These are phyloP conservation scores for Telfairia occidentalis DNA, from an alignment of 331 rosid species.

Conservation along the genomic window DNA sequence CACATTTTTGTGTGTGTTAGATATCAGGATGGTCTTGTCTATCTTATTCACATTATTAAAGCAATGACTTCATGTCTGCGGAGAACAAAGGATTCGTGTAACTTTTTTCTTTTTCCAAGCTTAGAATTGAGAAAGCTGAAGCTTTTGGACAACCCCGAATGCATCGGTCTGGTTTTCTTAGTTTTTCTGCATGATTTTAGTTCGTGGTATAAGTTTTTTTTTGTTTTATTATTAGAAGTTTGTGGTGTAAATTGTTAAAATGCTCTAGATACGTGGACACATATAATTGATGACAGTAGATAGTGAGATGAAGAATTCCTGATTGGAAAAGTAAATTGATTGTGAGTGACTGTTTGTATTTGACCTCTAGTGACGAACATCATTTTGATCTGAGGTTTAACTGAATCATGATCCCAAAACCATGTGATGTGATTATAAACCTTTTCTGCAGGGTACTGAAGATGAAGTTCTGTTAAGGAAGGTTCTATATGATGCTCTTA, in stretches of 20 bases:
- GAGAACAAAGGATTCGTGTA: not conserved
- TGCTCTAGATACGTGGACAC: not conserved
- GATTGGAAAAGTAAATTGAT: not conserved
- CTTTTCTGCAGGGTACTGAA: conserved; percentile 48
- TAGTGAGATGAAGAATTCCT: not conserved
- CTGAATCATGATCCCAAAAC: not conserved
- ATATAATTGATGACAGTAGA: not conserved
- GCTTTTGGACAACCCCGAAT: not conserved
- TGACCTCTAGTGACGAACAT: too few relatives aligned
- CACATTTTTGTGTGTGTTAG: not conserved
- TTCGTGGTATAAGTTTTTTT: not conserved
- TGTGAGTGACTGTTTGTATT: too few relatives aligned
- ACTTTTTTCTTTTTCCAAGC: not conserved
- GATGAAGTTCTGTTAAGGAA: conserved; percentile 48
- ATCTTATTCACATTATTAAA: not conserved
- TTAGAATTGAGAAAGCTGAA: not conserved
- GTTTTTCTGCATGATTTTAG: not conserved
- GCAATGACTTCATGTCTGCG: not conserved
- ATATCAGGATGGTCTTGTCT: not conserved
- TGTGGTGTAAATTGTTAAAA: not conserved
- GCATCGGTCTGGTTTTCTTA: not conserved
- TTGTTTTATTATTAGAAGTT: too few relatives aligned
- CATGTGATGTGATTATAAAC: not conserved
- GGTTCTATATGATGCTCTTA: conserved; percentile 51
- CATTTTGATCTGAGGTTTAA: not conserved